Evolutionary conservation across 148 eudicot species (phyloP), one percentile per base, ranked within the genome.

Genomic region (Vaccinium vitisidaea): DNA sequence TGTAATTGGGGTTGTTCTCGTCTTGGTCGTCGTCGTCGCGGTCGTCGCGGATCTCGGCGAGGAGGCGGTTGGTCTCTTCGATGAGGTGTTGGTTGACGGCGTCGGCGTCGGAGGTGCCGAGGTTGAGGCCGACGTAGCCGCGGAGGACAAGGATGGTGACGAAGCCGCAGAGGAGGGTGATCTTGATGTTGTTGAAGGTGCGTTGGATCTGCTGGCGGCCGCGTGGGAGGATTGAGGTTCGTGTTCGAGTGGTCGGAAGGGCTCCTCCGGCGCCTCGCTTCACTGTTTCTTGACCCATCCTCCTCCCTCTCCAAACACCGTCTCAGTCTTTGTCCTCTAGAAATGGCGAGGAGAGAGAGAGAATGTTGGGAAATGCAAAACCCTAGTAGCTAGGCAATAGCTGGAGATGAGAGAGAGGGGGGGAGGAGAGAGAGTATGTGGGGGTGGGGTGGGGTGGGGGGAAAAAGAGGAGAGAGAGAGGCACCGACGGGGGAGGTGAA

Each of bases 81-180:
- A 88, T 55, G 5, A 96, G 84, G 23, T 88, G 88, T 71, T 81
- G 87, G 48, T 83, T 86, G 75, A 93, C 93, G 39, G 92, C 93
- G 21, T 94, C 97, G 11, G 91, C n/a, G 23, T 76, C 80, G 80
- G 91, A 82, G 84, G 87, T 86, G 32, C 83, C 85, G 12, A 93
- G 89, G 87, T 88, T 88, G 80, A 96, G 53, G 54, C 99, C 99
- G 63, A 96, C 86, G 15, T 98, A 94, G 79, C 99, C 99, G 25
- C 99, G 91, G 21, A 96, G 92, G 70, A 96, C 99, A 63, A 96
- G 94, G 55, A 96, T 96, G 2, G 99, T 96, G 73, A 96, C 90
- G 74, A 96, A 86, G 58, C 98, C 97, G 84, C 99, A 94, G 50
- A 96, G 88, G 69, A 96, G 63, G 0, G 99, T 94, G 91, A 96